Conservation (phyloP, 2,329 filamentous ascomycete genomes). For the Cephalotrichum gorgonifer region DNA sequence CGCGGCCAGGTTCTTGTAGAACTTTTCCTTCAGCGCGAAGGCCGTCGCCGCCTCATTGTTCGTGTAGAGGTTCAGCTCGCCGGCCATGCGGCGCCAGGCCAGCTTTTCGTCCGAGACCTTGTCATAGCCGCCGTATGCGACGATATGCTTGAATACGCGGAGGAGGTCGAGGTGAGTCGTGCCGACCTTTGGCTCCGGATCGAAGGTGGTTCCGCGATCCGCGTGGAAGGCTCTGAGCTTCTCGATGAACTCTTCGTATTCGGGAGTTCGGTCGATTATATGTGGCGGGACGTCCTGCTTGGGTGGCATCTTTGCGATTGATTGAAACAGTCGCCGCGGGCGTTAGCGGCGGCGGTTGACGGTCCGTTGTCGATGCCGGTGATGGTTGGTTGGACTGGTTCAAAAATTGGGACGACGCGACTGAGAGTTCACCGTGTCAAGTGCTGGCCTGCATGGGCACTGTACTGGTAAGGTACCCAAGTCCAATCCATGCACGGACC, state of each 20-base stretch:
- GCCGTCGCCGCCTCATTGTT: constrained; percentile 73
- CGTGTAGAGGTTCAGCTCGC: constrained; percentile 64
- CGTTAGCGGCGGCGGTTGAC: constrained; percentile 1
- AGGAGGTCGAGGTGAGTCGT: constrained; percentile 65
- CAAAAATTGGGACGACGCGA: not conserved
- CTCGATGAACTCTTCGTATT: constrained; percentile 71
- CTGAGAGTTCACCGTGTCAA: not conserved
- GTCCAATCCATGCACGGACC: not conserved
- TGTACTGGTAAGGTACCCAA: not conserved
- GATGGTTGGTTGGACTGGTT: not conserved
- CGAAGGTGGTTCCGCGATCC: constrained; percentile 68
- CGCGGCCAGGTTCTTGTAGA: constrained; percentile 81
- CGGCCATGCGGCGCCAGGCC: constrained; percentile 71
- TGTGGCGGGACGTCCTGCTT: constrained; percentile 26
- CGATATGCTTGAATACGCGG: constrained; percentile 68
- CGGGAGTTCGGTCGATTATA: constrained; percentile 49
- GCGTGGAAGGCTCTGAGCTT: constrained; percentile 65
- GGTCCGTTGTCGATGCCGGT: not conserved
- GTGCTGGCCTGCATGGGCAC: not conserved
- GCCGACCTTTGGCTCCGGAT: constrained; percentile 73
- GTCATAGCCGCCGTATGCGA: constrained; percentile 75
- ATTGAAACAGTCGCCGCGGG: not conserved
- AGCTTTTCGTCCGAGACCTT: constrained; percentile 74
- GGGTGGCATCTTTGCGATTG: constrained; percentile 18
- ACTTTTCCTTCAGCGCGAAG: constrained; percentile 77